Evolutionary conservation across 768 basidiomycete genomes (phyloP).

Genomic region (Russula earlei): DNA sequence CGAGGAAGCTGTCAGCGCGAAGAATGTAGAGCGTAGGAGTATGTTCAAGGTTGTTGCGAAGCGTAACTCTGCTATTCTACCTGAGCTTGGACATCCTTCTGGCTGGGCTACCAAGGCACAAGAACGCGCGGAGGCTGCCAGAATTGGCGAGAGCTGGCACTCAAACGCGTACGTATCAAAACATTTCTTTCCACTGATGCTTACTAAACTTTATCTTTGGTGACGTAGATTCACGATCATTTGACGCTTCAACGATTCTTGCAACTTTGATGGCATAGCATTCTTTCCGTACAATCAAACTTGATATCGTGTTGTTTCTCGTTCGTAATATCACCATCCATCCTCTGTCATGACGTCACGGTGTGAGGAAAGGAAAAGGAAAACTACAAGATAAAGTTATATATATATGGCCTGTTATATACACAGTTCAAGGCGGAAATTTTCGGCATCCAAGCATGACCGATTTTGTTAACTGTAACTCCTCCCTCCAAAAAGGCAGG

Average conservation of each 20-base stretch:
- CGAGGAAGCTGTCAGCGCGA: constrained; percentile 28
- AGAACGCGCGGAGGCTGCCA: constrained; percentile 36
- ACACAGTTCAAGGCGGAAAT: too few relatives aligned
- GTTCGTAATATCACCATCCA: too few relatives aligned
- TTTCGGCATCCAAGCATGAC: too few relatives aligned
- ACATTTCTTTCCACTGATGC: neutral
- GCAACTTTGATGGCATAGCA: too few relatives aligned
- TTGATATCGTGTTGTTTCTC: too few relatives aligned
- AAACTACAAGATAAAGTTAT: too few relatives aligned
- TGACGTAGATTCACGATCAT: neutral
- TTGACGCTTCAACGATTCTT: neutral
- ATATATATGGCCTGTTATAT: too few relatives aligned
- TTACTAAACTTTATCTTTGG: neutral
- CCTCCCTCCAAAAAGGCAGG: too few relatives aligned
- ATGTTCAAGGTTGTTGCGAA: constrained; percentile 81
- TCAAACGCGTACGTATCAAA: constrained; percentile 38
- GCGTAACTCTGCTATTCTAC: constrained; percentile 54
- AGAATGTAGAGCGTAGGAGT: constrained; percentile 35
- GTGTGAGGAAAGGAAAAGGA: too few relatives aligned
- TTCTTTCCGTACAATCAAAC: too few relatives aligned
- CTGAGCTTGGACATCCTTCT: constrained; percentile 50
- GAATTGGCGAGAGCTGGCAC: constrained; percentile 41
- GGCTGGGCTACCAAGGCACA: constrained; percentile 61
- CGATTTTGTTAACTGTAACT: too few relatives aligned
- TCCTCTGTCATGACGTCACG: neutral